phyloP scores from a whole-genome alignment of 192 early-diverging fungal species.

The Lobosporangium transversale region DNA sequence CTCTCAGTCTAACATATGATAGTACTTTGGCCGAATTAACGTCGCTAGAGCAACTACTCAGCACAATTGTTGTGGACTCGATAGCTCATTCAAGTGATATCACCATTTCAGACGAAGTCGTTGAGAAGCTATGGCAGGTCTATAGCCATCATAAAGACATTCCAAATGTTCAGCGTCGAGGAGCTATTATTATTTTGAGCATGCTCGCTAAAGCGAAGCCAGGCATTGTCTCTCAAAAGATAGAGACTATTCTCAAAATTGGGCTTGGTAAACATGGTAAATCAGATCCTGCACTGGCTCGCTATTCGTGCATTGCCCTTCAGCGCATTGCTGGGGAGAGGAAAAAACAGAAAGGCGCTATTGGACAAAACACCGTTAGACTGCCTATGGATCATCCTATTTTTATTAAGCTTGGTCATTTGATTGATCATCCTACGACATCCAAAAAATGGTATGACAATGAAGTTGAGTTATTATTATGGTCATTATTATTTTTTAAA shows the following conservation, averaged over 20 bases:
- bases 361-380: constrained; percentile 40
- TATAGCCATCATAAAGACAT: constrained; percentile 75
- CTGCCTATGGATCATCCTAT: constrained; percentile 68
- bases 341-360: constrained; percentile 69
- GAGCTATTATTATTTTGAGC: constrained; percentile 91
- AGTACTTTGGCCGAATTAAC: constrained; percentile 93
- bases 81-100: constrained; percentile 33
- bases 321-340: constrained; percentile 77
- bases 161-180: constrained; percentile 77
- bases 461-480: too few relatives aligned
- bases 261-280: constrained; percentile 88
- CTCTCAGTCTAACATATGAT: constrained; percentile 84
- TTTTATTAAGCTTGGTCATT: constrained; percentile 56
- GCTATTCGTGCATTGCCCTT: constrained; percentile 92
- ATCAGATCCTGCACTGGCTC: constrained; percentile 84
- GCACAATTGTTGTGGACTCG: constrained; percentile 74
- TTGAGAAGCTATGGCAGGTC: constrained; percentile 86
- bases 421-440: constrained; percentile 58
- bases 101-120: constrained; percentile 70
- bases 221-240: constrained; percentile 85
- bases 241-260: constrained; percentile 83
- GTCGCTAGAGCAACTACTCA: constrained; percentile 92
- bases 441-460: constrained; percentile 63
- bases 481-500: too few relatives aligned
- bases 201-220: constrained; percentile 92